Evolutionary conservation across 148 eudicot species (phyloP), one percentile per base, ranked within the genome.

Genomic region (Nepenthes mirabilis): DNA sequence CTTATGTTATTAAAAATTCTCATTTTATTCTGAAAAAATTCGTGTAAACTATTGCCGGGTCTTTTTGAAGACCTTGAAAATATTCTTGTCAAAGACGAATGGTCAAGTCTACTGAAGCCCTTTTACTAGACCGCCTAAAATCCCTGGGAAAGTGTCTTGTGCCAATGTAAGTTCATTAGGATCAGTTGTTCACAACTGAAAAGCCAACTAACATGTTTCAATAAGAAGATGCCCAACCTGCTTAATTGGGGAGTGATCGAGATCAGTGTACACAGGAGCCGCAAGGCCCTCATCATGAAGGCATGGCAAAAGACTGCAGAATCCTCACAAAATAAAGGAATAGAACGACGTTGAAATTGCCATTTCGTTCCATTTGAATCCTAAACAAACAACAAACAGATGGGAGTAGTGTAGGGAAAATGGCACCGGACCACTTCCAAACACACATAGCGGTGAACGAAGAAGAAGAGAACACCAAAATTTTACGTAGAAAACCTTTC

Each of bases 251-350:
- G 56, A 53, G 14, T 13, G 55, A 60, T 55, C 69, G 69, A 72
- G 47, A 63, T 80, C 79, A 67, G 75, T 62, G 70, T 71, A 69
- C 36, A 76, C 76, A 70, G 91, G 88, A 73, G 88, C 85, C 70
- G 82, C 87, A 43, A 93, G 81, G 60, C 76, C 82, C 80, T 82
- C 74, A 67, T 93, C 91, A 68, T 89, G 89, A 68, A 93, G 82
- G 61, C 77, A 73, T 57, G 97, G 95, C 64, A 89, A 71, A 47
- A 55, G 97, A 68, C 70, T 82, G 77, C 9, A 80, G 97, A 69
- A 86, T 67, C 78, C 99, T 89, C 68, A 52, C 63, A 64, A 56
- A 33, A 57, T 5, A 14, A 3, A 32, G 10, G 47, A 33, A 7
- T 1, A 62, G 37, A 66, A 55, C 48, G 52, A 63, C 10, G 1